phyloP scores from a whole-genome alignment of 768 basidiomycete genomes.

The Polyporus arcularius region DNA sequence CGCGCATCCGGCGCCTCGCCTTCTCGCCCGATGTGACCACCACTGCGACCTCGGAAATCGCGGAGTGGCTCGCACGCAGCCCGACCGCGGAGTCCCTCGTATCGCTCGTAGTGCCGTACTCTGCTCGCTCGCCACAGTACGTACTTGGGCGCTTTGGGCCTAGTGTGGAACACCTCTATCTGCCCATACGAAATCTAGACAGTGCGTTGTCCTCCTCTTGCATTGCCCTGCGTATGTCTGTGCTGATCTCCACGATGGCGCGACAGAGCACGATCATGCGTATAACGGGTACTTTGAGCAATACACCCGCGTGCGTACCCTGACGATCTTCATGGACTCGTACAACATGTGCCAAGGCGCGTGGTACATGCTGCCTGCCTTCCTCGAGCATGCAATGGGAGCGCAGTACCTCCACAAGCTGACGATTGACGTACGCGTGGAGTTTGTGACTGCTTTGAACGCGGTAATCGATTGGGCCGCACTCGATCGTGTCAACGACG shows the following conservation, averaged over 20 bases:
- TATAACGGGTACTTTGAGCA: neutral
- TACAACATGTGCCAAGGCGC: neutral
- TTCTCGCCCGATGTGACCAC: neutral
- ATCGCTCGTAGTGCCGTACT: neutral
- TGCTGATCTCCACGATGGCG: neutral
- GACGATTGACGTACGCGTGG: conserved; percentile 5
- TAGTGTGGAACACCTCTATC: neutral
- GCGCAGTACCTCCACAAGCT: neutral
- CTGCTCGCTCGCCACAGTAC: neutral
- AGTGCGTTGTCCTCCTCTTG: neutral
- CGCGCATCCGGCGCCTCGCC: neutral
- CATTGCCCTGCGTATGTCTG: neutral
- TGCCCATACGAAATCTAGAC: neutral
- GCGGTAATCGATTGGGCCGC: conserved; percentile 3
- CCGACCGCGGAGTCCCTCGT: neutral
- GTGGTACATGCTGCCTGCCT: conserved; percentile 4
- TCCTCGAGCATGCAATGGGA: neutral
- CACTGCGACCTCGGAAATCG: neutral
- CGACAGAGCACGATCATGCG: neutral
- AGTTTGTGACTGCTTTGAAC: neutral
- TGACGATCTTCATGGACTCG: conserved; percentile 7
- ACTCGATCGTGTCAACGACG: conserved; percentile 6
- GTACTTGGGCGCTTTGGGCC: conserved; percentile 1
- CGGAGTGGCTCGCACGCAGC: neutral
- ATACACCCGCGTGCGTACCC: conserved; percentile 3